Conservation (phyloP, 2,329 filamentous ascomycete species). For the Trichoderma sp. region DNA sequence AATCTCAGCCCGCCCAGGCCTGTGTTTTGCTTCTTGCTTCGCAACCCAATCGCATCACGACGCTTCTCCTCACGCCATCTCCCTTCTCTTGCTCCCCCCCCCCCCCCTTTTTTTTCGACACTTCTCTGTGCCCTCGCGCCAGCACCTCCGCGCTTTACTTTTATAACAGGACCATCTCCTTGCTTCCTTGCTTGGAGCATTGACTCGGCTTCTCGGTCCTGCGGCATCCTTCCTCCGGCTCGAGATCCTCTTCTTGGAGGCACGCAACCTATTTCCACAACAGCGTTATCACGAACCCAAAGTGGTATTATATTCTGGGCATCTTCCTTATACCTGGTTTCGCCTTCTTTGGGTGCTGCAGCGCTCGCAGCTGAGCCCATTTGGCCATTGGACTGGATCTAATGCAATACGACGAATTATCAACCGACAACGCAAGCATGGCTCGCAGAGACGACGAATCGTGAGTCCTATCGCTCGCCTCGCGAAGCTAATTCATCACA, state of each 20-base stretch:
- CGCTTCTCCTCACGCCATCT: constrained; percentile 20
- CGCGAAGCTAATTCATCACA: neutral
- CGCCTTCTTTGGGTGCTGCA: constrained; percentile 25
- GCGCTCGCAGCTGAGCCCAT: constrained; percentile 13
- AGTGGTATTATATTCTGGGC: neutral
- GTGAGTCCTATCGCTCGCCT: constrained; percentile 39
- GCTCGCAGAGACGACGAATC: constrained; percentile 56
- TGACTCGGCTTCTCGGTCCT: neutral
- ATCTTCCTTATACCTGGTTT: neutral
- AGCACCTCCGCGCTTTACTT: neutral
- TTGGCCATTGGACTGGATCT: constrained; percentile 1
- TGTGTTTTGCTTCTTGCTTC: constrained; percentile 19
- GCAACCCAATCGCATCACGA: constrained; percentile 22
- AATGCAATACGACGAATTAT: neutral
- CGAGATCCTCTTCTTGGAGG: neutral
- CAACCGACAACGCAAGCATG: constrained; percentile 42
- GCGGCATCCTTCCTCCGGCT: neutral
- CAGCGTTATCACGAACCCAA: constrained; percentile 9
- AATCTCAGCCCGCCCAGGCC: constrained; percentile 16
- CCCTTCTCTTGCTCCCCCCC: neutral
- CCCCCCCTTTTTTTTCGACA: neutral
- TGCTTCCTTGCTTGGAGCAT: neutral
- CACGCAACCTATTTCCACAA: neutral
- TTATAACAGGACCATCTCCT: neutral
- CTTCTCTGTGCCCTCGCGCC: neutral